These are phyloP conservation scores for Rhizopogon salebrosus DNA, from an alignment of 768 basidiomycete species.

Conservation along the genomic window DNA sequence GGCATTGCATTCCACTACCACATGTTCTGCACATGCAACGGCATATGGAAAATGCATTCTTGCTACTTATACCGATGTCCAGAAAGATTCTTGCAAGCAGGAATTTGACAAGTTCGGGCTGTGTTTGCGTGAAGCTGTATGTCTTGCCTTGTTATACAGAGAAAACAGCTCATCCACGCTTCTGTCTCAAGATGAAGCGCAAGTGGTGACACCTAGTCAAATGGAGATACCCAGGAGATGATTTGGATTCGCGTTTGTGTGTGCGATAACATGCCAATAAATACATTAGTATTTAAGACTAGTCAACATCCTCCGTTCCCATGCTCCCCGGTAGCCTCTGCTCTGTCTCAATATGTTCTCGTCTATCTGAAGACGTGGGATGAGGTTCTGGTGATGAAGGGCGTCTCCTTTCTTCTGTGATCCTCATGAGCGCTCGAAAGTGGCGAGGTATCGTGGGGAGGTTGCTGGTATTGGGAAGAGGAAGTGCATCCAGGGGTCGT, in stretches of 20 bases:
- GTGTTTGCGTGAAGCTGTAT: constrained; percentile 76
- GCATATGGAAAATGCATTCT: constrained; percentile 88
- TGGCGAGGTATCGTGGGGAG: constrained; percentile 40
- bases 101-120: constrained; percentile 83
- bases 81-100: constrained; percentile 74
- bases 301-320: constrained; percentile 15
- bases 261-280: constrained; percentile 16
- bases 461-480: constrained; percentile 57
- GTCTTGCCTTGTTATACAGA: constrained; percentile 24
- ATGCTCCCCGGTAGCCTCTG: constrained; percentile 25
- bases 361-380: constrained; percentile 13
- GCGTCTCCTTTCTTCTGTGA: constrained; percentile 38
- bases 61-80: constrained; percentile 77
- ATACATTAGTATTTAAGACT: constrained; percentile 8
- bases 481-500: constrained; percentile 34
- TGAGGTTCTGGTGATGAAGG: constrained; percentile 21
- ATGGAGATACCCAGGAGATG: constrained; percentile 18
- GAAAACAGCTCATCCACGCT: not conserved
- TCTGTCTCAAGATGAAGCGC: constrained; percentile 43
- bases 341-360: constrained; percentile 31
- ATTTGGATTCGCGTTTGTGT: constrained; percentile 6
- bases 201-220: constrained; percentile 38
- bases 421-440: constrained; percentile 48
- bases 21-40: constrained; percentile 67
- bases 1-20: constrained; percentile 67